Conservation (phyloP, 495 filamentous ascomycete species). For the Daldinia caldariorum region DNA sequence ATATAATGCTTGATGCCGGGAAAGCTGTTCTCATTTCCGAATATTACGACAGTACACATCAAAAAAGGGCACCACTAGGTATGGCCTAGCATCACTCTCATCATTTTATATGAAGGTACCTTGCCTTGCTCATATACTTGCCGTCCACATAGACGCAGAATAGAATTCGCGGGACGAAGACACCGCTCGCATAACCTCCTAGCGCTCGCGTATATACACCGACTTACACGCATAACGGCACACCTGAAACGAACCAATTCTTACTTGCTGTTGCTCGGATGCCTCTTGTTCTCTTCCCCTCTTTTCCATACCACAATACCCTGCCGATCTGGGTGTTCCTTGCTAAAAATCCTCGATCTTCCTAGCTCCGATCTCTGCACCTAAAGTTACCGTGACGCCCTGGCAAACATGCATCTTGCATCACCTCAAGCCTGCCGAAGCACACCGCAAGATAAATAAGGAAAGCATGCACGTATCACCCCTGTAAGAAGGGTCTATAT, state of each 20-base stretch:
- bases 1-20: constrained; percentile 40
- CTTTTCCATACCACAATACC: constrained; percentile 18
- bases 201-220: constrained; percentile 13
- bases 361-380: constrained; percentile 40
- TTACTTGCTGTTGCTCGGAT: constrained; percentile 24
- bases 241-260: constrained; percentile 32
- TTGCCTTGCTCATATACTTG: constrained; percentile 19
- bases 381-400: constrained; percentile 39
- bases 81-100: constrained; percentile 10
- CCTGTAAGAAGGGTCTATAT: constrained; percentile 12
- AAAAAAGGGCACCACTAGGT: constrained; percentile 34
- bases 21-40: constrained; percentile 44
- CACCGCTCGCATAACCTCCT: constrained; percentile 11
- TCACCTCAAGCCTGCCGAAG: constrained; percentile 29
- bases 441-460: constrained; percentile 41
- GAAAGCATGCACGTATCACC: constrained; percentile 32
- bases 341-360: constrained; percentile 36
- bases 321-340: constrained; percentile 39
- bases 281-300: constrained; percentile 26
- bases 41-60: constrained; percentile 43
- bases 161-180: constrained; percentile 25
- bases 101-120: background rate
- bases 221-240: constrained; percentile 17
- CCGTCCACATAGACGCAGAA: constrained; percentile 27
- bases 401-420: constrained; percentile 40